Evolutionary conservation across 805 yeast genomes (phyloP).

Genomic region (Kuraishia floccosa): DNA sequence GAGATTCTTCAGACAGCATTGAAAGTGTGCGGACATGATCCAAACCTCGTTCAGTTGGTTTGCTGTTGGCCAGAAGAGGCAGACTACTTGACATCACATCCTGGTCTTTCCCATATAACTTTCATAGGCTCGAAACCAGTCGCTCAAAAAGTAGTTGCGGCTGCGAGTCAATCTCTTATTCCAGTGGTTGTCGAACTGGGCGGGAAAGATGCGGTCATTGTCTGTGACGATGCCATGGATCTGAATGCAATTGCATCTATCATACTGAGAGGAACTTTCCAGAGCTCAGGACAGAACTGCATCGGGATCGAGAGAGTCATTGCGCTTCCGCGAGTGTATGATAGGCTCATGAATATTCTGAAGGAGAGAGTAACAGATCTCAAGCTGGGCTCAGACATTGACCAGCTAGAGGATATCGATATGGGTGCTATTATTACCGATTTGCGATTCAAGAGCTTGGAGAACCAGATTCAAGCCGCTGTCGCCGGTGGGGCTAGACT

Average conservation of each 20-base stretch:
- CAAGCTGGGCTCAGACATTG: constrained; percentile 85
- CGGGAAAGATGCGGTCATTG: constrained; percentile 88
- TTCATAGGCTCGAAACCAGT: constrained; percentile 95
- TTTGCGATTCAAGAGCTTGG: constrained; percentile 58
- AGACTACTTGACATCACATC: constrained; percentile 75
- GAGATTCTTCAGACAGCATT: constrained; percentile 64
- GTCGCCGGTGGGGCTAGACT: constrained; percentile 73
- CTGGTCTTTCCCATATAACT: constrained; percentile 76
- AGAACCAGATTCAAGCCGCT: constrained; percentile 60
- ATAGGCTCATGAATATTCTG: constrained; percentile 44
- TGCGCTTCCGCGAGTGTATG: constrained; percentile 63
- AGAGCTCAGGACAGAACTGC: constrained; percentile 96
- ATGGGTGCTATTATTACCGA: constrained; percentile 93
- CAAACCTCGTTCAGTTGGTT: constrained; percentile 76
- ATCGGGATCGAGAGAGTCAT: constrained; percentile 95
- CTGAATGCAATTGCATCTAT: constrained; percentile 50
- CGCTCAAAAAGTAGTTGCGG: constrained; percentile 75
- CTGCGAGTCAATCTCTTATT: constrained; percentile 79
- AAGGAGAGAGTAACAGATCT: constrained; percentile 45
- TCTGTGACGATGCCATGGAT: constrained; percentile 69
- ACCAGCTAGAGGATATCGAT: constrained; percentile 82
- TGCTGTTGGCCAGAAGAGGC: constrained; percentile 88
- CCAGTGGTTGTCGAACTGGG: constrained; percentile 96
- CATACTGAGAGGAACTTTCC: constrained; percentile 91
- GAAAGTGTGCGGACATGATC: constrained; percentile 63